Evolutionary conservation across 2,329 filamentous ascomycete species (phyloP).

Genomic region (Tolypocladium album): DNA sequence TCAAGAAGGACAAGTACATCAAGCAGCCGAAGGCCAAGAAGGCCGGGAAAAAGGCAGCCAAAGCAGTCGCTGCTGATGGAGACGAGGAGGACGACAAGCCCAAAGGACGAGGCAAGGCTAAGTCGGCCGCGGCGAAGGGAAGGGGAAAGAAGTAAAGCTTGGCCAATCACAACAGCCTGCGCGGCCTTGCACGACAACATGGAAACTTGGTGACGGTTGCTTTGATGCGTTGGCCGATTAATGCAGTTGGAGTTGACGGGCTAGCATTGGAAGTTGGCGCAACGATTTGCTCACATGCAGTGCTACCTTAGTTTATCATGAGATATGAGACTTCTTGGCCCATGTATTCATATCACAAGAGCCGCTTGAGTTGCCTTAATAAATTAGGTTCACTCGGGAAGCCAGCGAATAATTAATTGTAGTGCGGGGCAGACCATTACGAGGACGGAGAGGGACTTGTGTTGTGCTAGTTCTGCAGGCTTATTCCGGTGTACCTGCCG

Average conservation of each 20-base stretch:
- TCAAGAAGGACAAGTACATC: constrained; percentile 94
- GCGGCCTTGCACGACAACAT: not conserved
- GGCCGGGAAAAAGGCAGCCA: constrained; percentile 29
- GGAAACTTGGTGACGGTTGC: not conserved
- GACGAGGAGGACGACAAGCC: constrained; percentile 38
- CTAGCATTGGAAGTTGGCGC: not conserved
- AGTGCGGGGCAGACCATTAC: too few relatives aligned
- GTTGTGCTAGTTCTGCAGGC: too few relatives aligned
- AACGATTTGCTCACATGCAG: not conserved
- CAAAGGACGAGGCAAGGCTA: constrained; percentile 33
- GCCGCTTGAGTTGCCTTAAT: too few relatives aligned
- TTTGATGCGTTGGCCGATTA: not conserved
- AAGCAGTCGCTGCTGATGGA: constrained; percentile 36
- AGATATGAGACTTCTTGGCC: not conserved
- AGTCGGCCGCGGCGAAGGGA: constrained; percentile 7
- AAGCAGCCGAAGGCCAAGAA: constrained; percentile 73
- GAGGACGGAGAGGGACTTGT: too few relatives aligned
- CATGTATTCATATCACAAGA: not conserved
- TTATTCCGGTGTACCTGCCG: too few relatives aligned
- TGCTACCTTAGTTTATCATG: not conserved
- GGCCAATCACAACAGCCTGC: not conserved
- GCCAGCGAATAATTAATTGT: too few relatives aligned
- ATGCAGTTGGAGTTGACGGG: not conserved
- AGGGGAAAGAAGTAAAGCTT: constrained; percentile 33
- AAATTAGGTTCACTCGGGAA: too few relatives aligned